phyloP scores from a whole-genome alignment of 2,329 filamentous ascomycete genomes.

The Orbilia brochopaga region DNA sequence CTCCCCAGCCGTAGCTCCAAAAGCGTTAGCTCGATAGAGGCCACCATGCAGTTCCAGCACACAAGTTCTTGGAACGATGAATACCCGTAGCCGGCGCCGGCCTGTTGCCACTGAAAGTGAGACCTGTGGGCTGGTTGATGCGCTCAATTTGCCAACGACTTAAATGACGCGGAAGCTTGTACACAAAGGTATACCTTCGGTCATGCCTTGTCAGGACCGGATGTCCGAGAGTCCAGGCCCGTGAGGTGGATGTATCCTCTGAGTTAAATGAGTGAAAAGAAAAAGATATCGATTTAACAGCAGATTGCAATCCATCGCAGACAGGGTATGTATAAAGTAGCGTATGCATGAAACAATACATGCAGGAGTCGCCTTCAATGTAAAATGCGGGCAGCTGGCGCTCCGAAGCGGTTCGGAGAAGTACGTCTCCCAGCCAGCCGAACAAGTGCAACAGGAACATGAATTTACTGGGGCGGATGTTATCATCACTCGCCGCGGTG shows the following conservation, averaged over 20 bases:
- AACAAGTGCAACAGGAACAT: slow-evolving; percentile 7
- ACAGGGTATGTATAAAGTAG: background rate
- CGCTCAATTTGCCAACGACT: too few relatives aligned
- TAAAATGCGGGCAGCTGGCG: slow-evolving; percentile 13
- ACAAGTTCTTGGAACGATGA: background rate
- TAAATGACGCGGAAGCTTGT: too few relatives aligned
- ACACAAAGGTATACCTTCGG: too few relatives aligned
- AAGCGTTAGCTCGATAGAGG: background rate
- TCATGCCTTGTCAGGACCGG: too few relatives aligned
- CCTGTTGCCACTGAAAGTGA: background rate
- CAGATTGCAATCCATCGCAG: background rate
- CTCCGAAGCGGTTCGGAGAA: slow-evolving; percentile 45
- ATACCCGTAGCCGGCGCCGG: background rate
- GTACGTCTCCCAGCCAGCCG: background rate
- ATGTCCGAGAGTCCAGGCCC: too few relatives aligned
- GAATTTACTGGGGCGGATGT: too few relatives aligned
- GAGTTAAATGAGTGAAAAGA: background rate
- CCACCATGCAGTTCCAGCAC: background rate
- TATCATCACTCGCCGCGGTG: background rate
- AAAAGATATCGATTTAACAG: background rate
- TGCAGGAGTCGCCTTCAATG: slow-evolving; percentile 1
- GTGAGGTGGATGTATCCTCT: too few relatives aligned
- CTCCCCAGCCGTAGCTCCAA: background rate
- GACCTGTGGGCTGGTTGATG: too few relatives aligned
- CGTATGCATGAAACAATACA: background rate